A percentile compares a stretch with the other conserved stretches of the same genome.
Evolutionary conservation across 768 basidiomycete genomes (phyloP).

Genomic region (Clathrus columnatus): DNA sequence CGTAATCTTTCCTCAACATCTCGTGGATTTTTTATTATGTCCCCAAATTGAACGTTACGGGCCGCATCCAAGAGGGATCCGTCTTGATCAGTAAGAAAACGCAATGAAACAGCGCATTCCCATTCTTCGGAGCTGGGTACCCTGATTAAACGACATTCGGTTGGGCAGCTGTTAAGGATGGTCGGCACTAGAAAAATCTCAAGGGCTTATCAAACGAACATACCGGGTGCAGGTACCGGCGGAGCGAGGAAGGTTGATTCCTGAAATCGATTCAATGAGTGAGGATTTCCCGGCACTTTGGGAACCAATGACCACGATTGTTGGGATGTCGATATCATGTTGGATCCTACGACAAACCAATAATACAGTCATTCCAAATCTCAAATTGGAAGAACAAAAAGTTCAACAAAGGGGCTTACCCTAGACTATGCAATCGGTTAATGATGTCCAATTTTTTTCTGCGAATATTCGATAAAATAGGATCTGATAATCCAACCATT

Average conservation of each 20-base stretch:
- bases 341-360: conserved; percentile 40
- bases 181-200: not conserved
- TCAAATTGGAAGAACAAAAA: not conserved
- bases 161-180: conserved; percentile 25
- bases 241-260: conserved; percentile 59
- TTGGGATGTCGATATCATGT: conserved; percentile 61
- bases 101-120: conserved; percentile 26
- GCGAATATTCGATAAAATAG: conserved; percentile 31
- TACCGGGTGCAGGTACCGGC: conserved; percentile 71
- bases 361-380: not conserved
- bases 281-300: conserved; percentile 75
- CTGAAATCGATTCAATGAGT: conserved; percentile 68
- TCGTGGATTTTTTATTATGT: conserved; percentile 6
- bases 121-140: conserved; percentile 19
- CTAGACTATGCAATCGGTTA: conserved; percentile 52
- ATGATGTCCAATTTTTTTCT: conserved; percentile 49
- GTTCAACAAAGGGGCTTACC: too few species aligned
- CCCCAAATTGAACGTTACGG: conserved; percentile 15
- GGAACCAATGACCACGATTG: conserved; percentile 63
- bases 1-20: conserved; percentile 14
- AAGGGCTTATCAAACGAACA: not conserved
- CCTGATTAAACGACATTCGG: conserved; percentile 26
- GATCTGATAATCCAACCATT: conserved; percentile 47
- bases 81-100: conserved; percentile 21
- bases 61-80: conserved; percentile 10